phyloP scores from a whole-genome alignment of 2,329 filamentous ascomycete species.

The Ceratocystis harringtonii region DNA sequence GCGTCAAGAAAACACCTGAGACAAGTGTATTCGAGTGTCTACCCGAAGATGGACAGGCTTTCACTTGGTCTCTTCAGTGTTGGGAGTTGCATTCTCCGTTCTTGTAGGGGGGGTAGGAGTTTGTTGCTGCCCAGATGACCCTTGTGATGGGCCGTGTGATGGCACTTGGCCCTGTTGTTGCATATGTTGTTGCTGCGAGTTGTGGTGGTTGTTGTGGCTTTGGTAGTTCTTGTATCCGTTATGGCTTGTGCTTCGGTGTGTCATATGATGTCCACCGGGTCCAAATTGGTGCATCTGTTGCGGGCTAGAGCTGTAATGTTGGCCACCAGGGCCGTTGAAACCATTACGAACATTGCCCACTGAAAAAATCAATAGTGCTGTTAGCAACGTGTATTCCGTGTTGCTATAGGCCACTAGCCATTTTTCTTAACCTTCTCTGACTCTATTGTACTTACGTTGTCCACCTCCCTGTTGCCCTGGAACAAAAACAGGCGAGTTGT shows the following conservation, averaged over 20 bases:
- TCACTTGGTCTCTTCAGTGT: conserved; percentile 17
- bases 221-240: conserved; percentile 17
- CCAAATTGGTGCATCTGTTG: conserved; percentile 50
- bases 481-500: conserved; percentile 57
- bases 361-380: conserved; percentile 22
- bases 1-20: not conserved
- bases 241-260: conserved; percentile 15
- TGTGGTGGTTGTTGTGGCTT: conserved; percentile 14
- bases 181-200: conserved; percentile 6
- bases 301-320: conserved; percentile 51
- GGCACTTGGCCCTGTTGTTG: not conserved
- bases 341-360: conserved; percentile 43
- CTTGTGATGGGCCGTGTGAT: not conserved
- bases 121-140: conserved; percentile 8
- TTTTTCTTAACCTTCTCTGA: not conserved
- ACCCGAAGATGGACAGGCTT: not conserved
- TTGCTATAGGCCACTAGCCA: conserved; percentile 6
- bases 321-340: conserved; percentile 43
- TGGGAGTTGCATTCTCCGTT: conserved; percentile 16
- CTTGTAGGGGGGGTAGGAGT: conserved; percentile 12
- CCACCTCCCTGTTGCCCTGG: conserved; percentile 48
- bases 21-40: not conserved
- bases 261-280: conserved; percentile 22
- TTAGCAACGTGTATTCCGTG: not conserved
- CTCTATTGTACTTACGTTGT: conserved; percentile 47